Percentiles rank a stretch among this genome's conserved stretches.
phyloP scores from a whole-genome alignment of 495 filamentous ascomycete genomes.

The Tuber borchii region DNA sequence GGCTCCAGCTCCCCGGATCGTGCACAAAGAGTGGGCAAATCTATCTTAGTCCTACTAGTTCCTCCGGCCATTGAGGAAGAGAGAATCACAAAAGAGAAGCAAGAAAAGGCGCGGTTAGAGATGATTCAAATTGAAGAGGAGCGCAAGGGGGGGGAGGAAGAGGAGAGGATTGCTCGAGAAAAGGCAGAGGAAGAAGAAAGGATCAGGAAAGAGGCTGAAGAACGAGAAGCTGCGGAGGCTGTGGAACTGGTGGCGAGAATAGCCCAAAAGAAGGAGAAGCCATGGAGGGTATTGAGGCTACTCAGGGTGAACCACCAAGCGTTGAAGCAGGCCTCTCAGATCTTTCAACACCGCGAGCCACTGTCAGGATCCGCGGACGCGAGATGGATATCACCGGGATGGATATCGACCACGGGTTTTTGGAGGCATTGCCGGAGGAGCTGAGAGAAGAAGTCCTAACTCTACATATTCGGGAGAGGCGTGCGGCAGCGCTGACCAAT shows the following conservation, averaged over 20 bases:
- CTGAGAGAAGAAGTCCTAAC: conserved; percentile 92
- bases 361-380: conserved; percentile 73
- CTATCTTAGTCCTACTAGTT: conserved; percentile 66
- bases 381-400: conserved; percentile 86
- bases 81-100: conserved; percentile 56
- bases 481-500: conserved; percentile 62
- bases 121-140: conserved; percentile 48
- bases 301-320: conserved; percentile 44
- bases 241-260: conserved; percentile 39
- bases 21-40: conserved; percentile 59
- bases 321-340: conserved; percentile 50
- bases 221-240: conserved; percentile 46
- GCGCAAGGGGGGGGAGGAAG: conserved; percentile 61
- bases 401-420: conserved; percentile 87
- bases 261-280: conserved; percentile 48
- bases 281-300: conserved; percentile 82
- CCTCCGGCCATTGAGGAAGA: conserved; percentile 78
- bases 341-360: conserved; percentile 53
- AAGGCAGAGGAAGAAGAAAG: conserved; percentile 58
- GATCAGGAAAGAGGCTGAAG: conserved; percentile 54
- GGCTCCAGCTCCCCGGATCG: conserved; percentile 62
- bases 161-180: conserved; percentile 51
- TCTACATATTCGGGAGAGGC: conserved; percentile 72
- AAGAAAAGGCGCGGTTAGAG: conserved; percentile 48
- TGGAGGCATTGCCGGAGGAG: conserved; percentile 90